Base-by-base conservation (phyloP, 257 asterid genomes). In the Solanum virginianum region DNA sequence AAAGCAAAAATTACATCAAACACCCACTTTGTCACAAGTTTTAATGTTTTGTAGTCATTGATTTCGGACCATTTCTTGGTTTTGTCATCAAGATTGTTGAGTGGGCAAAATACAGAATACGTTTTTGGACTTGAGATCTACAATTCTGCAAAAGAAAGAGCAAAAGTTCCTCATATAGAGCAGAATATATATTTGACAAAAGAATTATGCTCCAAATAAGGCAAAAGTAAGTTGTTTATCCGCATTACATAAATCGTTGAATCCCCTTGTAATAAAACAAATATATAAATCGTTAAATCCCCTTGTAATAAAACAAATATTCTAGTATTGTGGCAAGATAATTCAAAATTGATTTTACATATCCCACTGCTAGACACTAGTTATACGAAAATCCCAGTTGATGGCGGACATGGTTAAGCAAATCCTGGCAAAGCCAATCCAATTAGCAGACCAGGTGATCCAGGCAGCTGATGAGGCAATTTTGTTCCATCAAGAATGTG, bases 391-490 rank as follows among this genome's bases (percentile, higher is more conserved):
- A 60, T 60, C 15, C 36, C 17, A 22, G 26, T 41, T 80, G 53
- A 90, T 90, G 91, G 92, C 88, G 51, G 91, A 91, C 74, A 45
- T 85, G 79, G 91, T 91, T 85, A 86, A 91, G 66, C 88, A 85
- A 86, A 91, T 91, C 89, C 87, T 91, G 13, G 87, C 86, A 16
- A 91, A 84, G 57, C 90, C 92, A 81, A 91, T 91, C 57, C 90
- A 89, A 36, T 82, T 91, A 39, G 90, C 91, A 1, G 92, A 88
- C 69, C 92, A 91, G 22, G 90, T 91, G 15, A 86, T 47, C 10
- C 87, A 89, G 85, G 92, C 89, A 2, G 92, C 89, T 2, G 92
- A 87, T 22, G 89, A 88, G 49, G 93, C 88, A 5, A 59, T 80
- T 83, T 80, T 80, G 14, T 86, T 79, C 85, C 87, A 83, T 83